These are phyloP conservation scores for Amaranthus cruentus DNA, from an alignment of 148 eudicot genomes.

Conservation along the genomic window DNA sequence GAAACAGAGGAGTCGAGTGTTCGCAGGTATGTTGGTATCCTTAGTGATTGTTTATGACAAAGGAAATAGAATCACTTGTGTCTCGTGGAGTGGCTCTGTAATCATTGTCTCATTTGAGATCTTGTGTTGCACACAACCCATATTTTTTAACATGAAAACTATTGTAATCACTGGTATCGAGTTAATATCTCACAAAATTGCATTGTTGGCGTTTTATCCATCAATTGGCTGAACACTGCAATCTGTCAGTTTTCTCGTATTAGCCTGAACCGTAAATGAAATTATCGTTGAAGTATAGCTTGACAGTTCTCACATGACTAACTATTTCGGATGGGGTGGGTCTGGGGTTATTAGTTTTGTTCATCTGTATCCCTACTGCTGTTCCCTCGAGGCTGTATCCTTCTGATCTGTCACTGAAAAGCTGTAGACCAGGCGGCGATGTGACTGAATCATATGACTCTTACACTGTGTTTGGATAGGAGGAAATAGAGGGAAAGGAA, in stretches of 20 bases:
- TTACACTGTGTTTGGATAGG: too few relatives aligned
- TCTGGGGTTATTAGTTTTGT: neutral
- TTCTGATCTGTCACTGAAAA: neutral
- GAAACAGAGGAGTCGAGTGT: conserved; percentile 83
- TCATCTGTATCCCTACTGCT: neutral
- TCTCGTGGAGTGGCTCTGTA: neutral
- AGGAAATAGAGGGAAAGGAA: too few relatives aligned
- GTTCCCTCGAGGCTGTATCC: neutral
- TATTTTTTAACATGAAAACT: neutral
- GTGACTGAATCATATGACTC: neutral
- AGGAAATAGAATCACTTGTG: neutral
- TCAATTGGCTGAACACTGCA: neutral
- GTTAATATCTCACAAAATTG: neutral
- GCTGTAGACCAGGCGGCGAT: neutral
- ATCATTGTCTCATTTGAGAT: neutral
- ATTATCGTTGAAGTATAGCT: neutral
- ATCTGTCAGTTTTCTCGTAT: neutral
- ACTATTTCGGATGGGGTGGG: neutral
- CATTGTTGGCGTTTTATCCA: neutral
- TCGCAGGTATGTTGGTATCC: conserved; percentile 43
- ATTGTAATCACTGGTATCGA: too few relatives aligned
- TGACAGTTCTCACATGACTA: neutral
- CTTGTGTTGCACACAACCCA: neutral
- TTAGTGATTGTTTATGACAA: neutral
- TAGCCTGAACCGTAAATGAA: neutral